A percentile compares a stretch with the other conserved stretches of the same genome.
These are phyloP conservation scores for Phylloporus sp. DNA, from an alignment of 768 basidiomycete species.

Conservation along the genomic window DNA sequence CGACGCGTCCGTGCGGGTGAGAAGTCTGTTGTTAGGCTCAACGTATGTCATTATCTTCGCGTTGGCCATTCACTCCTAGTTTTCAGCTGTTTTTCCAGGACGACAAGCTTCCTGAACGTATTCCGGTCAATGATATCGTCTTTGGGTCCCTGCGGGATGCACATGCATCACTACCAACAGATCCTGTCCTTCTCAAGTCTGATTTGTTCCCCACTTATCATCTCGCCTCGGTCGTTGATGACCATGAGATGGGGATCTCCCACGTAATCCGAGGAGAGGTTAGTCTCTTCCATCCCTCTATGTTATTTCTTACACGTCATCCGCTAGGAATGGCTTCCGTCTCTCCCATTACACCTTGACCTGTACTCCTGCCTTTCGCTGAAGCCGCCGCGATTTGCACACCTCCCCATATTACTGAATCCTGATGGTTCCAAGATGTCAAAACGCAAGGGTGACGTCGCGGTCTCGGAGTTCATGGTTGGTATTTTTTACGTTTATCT, in stretches of 20 bases:
- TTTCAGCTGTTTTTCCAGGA: slow-evolving; percentile 41
- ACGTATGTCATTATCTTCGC: slow-evolving; percentile 49
- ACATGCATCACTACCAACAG: slow-evolving; percentile 76
- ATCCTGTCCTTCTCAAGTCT: slow-evolving; percentile 88
- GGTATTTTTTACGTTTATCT: slow-evolving; percentile 13
- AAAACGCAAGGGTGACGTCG: slow-evolving; percentile 88
- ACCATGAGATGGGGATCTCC: slow-evolving; percentile 92
- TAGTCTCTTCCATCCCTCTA: slow-evolving; percentile 8
- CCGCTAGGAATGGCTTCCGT: slow-evolving; percentile 90
- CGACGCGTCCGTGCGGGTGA: slow-evolving; percentile 72
- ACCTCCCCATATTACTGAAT: slow-evolving; percentile 88
- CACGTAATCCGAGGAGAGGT: slow-evolving; percentile 96
- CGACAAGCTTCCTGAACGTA: slow-evolving; percentile 48
- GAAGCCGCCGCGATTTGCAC: slow-evolving; percentile 77
- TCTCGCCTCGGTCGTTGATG: slow-evolving; percentile 92
- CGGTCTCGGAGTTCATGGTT: slow-evolving; percentile 84
- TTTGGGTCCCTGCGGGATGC: slow-evolving; percentile 75
- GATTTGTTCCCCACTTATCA: slow-evolving; percentile 96
- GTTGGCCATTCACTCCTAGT: background rate
- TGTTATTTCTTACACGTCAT: background rate
- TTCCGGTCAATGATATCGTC: slow-evolving; percentile 60
- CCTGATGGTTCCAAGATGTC: slow-evolving; percentile 92
- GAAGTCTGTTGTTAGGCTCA: slow-evolving; percentile 79
- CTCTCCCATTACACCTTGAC: slow-evolving; percentile 86
- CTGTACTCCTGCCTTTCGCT: slow-evolving; percentile 78